A percentile compares a stretch with the other conserved stretches of the same genome.
These are phyloP conservation scores for Durio zibethinus DNA, from an alignment of 345 rosid species.

Conservation along the genomic window DNA sequence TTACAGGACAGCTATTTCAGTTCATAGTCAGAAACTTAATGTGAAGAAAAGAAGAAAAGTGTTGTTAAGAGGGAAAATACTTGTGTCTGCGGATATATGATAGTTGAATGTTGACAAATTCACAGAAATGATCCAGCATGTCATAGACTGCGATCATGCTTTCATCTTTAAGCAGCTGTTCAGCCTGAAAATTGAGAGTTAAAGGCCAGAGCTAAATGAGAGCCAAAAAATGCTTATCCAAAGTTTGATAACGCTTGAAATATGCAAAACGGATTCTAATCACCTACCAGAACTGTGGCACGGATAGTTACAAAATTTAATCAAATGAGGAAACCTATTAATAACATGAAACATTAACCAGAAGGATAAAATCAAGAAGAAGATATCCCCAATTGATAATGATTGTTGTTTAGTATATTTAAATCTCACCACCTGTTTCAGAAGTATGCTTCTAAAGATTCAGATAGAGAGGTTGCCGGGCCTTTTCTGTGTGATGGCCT, in stretches of 20 bases:
- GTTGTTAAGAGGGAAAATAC: constrained; percentile 24
- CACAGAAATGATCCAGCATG: constrained; percentile 57
- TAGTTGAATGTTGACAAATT: constrained; percentile 48
- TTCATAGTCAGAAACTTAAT: not conserved
- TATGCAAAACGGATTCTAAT: not conserved
- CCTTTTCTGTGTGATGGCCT: no score
- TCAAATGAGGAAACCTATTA: not conserved
- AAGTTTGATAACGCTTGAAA: no score
- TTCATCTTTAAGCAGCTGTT: constrained; percentile 57
- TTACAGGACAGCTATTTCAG: not conserved
- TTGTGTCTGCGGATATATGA: constrained; percentile 57
- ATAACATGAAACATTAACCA: no score
- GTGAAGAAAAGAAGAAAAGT: not conserved
- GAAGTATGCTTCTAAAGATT: no score
- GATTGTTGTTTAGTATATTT: no score
- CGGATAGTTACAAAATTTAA: not conserved
- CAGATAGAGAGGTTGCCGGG: no score
- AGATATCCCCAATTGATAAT: no score
- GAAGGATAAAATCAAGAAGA: no score
- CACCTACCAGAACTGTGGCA: not conserved
- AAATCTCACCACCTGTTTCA: no score
- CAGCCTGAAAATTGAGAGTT: constrained; percentile 35
- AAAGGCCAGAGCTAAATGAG: not conserved
- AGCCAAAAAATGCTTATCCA: not conserved
- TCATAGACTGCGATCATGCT: constrained; percentile 44